These are phyloP conservation scores for Fusarium metavorans DNA, from an alignment of 2,329 filamentous ascomycete genomes.

Conservation along the genomic window DNA sequence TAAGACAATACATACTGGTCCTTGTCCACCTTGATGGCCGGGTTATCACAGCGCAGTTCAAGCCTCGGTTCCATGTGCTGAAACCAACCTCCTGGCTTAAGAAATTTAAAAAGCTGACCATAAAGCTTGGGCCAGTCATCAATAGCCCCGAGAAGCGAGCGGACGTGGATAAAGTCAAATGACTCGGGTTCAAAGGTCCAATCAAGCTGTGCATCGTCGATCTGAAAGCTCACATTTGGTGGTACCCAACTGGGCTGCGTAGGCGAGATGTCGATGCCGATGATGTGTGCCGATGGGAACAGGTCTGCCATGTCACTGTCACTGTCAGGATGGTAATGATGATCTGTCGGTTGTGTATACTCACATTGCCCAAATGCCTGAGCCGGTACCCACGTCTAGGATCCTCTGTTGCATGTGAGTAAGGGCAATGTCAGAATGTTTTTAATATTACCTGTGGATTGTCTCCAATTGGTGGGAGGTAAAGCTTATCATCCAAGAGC, in stretches of 20 bases:
- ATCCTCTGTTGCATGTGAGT: background rate
- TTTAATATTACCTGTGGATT: background rate
- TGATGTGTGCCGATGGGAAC: background rate
- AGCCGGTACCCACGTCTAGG: background rate
- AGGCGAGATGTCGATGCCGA: background rate
- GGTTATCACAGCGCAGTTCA: background rate
- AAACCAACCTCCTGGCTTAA: conserved; percentile 2
- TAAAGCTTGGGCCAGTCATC: background rate
- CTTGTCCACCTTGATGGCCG: background rate
- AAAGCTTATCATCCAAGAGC: conserved; percentile 12
- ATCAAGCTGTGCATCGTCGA: background rate
- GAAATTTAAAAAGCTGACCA: background rate
- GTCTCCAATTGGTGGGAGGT: conserved; percentile 7
- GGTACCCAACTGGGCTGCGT: background rate
- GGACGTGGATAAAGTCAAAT: conserved; percentile 1
- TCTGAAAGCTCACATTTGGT: conserved; percentile 3
- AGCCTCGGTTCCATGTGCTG: background rate
- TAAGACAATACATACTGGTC: background rate
- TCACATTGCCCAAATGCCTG: conserved; percentile 3
- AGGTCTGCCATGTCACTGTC: background rate
- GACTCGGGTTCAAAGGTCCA: background rate
- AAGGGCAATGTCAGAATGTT: too few species aligned
- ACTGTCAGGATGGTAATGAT: background rate
- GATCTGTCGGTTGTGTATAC: background rate
- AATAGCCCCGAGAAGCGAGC: background rate